These are phyloP conservation scores for Tylopilus plumbeoviolaceoides DNA, from an alignment of 768 basidiomycete genomes.

Conservation along the genomic window DNA sequence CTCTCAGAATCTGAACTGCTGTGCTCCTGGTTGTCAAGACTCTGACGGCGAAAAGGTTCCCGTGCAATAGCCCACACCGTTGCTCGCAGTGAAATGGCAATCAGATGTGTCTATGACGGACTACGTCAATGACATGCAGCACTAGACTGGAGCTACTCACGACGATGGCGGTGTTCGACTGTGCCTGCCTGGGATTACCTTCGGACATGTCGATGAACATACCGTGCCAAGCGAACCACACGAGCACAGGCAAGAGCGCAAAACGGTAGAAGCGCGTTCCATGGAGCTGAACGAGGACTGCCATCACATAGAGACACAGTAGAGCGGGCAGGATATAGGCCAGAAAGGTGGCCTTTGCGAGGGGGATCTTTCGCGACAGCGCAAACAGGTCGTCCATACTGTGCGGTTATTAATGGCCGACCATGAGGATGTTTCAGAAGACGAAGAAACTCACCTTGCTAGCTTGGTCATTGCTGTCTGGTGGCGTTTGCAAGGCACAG, in stretches of 20 bases:
- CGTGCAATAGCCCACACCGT: constrained; percentile 15
- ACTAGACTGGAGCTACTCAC: constrained; percentile 10
- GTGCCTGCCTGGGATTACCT: constrained; percentile 11
- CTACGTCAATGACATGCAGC: background rate
- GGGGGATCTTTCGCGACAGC: constrained; percentile 4
- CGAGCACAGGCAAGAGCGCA: constrained; percentile 44
- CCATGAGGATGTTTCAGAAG: background rate
- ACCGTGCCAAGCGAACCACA: constrained; percentile 43
- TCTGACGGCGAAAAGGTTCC: constrained; percentile 12
- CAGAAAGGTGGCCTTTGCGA: constrained; percentile 21
- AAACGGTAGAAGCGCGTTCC: constrained; percentile 39
- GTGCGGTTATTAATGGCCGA: background rate
- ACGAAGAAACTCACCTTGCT: background rate
- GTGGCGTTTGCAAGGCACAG: background rate
- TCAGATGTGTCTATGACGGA: constrained; percentile 13
- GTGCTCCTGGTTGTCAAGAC: background rate
- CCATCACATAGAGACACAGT: constrained; percentile 44
- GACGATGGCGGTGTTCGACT: constrained; percentile 10
- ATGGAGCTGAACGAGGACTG: constrained; percentile 47
- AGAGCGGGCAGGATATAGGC: constrained; percentile 40
- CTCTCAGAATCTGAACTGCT: background rate
- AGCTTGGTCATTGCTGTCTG: background rate
- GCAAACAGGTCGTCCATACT: constrained; percentile 1
- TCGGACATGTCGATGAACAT: constrained; percentile 22
- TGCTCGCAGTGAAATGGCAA: constrained; percentile 10